A percentile compares a stretch with the other conserved stretches of the same genome.
Conservation (phyloP, 1,139 yeast genomes). For the Candida sanyaensis region DNA sequence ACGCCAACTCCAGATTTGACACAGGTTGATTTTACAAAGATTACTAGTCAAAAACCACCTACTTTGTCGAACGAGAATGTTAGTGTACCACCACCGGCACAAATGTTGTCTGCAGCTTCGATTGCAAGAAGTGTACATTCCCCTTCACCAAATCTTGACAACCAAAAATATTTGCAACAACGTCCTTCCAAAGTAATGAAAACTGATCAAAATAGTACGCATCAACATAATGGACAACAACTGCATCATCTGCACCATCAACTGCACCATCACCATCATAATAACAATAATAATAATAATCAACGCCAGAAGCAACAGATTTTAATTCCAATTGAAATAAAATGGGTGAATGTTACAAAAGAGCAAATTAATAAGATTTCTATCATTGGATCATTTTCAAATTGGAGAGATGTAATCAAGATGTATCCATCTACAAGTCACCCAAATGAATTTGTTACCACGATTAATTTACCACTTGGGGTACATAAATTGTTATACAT, state of each 20-base stretch:
- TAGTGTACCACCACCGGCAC: slow-evolving; percentile 13
- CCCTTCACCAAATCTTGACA: slow-evolving; percentile 13
- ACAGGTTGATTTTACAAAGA: slow-evolving; percentile 41
- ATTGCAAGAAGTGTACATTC: slow-evolving; percentile 15
- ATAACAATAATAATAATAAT: slow-evolving; percentile 6
- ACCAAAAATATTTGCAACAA: slow-evolving; percentile 6
- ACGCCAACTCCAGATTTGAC: slow-evolving; percentile 36
- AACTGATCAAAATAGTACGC: background rate
- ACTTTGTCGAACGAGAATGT: background rate
- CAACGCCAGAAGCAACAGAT: slow-evolving; percentile 6
- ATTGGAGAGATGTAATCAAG: slow-evolving; percentile 93
- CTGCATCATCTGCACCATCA: slow-evolving; percentile 6
- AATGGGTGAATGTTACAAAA: slow-evolving; percentile 45
- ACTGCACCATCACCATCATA: slow-evolving; percentile 4
- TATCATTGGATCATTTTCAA: slow-evolving; percentile 92
- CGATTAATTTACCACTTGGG: slow-evolving; percentile 68
- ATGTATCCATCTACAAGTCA: slow-evolving; percentile 40
- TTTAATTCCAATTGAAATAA: slow-evolving; percentile 45
- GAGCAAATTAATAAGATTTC: slow-evolving; percentile 42
- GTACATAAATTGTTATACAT: slow-evolving; percentile 93
- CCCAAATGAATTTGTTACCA: slow-evolving; percentile 42
- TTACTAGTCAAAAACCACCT: slow-evolving; percentile 13
- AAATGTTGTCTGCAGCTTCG: slow-evolving; percentile 15
- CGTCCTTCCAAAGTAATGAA: slow-evolving; percentile 2
- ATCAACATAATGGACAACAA: background rate